phyloP scores from a whole-genome alignment of 1,284 basidiomycete species.

The Neotropicomus parvogracilis region DNA sequence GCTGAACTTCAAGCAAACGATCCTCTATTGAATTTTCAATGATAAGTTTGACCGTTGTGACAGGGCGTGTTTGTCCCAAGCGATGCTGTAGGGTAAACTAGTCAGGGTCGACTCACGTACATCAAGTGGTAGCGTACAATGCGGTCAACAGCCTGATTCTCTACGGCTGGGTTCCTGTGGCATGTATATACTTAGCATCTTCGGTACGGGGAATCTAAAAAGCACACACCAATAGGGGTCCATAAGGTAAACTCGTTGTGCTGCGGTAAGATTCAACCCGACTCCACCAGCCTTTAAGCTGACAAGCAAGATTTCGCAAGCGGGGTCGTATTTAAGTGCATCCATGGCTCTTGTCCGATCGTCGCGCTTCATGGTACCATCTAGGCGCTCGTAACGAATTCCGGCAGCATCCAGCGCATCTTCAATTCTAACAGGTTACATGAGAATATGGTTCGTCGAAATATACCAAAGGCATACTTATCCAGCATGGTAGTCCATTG shows the following conservation, averaged over 20 bases:
- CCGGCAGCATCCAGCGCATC: constrained; percentile 80
- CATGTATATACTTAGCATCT: constrained; percentile 9
- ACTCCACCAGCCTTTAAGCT: constrained; percentile 97
- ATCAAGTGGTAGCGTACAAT: constrained; percentile 47
- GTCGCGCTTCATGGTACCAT: constrained; percentile 96
- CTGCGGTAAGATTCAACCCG: constrained; percentile 90
- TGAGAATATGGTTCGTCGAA: constrained; percentile 13
- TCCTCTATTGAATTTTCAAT: constrained; percentile 94
- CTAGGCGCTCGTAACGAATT: constrained; percentile 86
- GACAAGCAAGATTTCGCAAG: constrained; percentile 89
- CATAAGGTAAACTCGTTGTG: constrained; percentile 89
- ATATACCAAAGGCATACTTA: constrained; percentile 51
- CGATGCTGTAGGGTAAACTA: constrained; percentile 60
- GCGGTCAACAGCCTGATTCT: constrained; percentile 93
- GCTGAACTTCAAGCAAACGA: constrained; percentile 84
- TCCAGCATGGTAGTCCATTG: constrained; percentile 97
- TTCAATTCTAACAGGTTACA: constrained; percentile 58
- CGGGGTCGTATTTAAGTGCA: constrained; percentile 78
- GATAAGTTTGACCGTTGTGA: constrained; percentile 88
- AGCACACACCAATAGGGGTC: constrained; percentile 85
- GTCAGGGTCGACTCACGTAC: constrained; percentile 1
- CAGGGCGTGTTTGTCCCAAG: constrained; percentile 87
- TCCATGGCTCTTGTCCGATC: constrained; percentile 90
- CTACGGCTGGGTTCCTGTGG: constrained; percentile 90
- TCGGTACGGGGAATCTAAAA: background rate